Evolutionary conservation across 1,284 basidiomycete species (phyloP).

Genomic region (Schizopora paradoxa): DNA sequence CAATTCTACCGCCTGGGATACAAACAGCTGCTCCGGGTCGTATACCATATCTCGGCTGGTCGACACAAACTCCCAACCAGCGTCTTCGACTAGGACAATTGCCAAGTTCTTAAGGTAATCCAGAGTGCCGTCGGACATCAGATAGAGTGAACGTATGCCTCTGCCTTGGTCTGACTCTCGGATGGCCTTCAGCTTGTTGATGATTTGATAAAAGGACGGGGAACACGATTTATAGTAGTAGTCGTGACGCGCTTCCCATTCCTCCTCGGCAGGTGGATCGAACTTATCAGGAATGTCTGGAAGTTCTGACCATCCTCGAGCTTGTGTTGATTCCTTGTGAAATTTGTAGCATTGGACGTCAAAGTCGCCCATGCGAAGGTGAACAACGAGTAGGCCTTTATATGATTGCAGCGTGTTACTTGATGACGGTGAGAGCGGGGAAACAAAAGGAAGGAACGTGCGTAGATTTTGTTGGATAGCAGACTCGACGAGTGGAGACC

Average conservation of each 20-base stretch:
- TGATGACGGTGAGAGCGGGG: constrained; percentile 19
- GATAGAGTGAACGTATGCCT: constrained; percentile 27
- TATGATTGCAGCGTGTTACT: too few species aligned
- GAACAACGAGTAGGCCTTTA: constrained; percentile 50
- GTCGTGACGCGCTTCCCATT: constrained; percentile 22
- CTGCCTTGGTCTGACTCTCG: constrained; percentile 19
- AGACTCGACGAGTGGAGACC: constrained; percentile 36
- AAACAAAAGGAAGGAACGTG: constrained; percentile 30
- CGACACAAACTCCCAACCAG: constrained; percentile 40
- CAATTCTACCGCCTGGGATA: constrained; percentile 49
- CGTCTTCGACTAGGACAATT: constrained; percentile 33
- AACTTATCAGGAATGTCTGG: constrained; percentile 34
- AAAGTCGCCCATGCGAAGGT: constrained; percentile 58
- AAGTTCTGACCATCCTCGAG: constrained; percentile 40
- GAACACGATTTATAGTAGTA: constrained; percentile 36
- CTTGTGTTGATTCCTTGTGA: constrained; percentile 35
- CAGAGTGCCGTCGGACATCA: constrained; percentile 33
- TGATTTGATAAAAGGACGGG: constrained; percentile 36
- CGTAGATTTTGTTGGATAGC: constrained; percentile 32
- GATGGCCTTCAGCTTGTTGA: constrained; percentile 31
- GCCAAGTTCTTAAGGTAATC: too few species aligned
- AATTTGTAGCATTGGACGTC: constrained; percentile 43
- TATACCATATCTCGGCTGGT: constrained; percentile 42
- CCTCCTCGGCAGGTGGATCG: constrained; percentile 22
- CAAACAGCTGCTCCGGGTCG: constrained; percentile 40